Evolutionary conservation across 768 basidiomycete species (phyloP).

Genomic region (Suillus lakei): DNA sequence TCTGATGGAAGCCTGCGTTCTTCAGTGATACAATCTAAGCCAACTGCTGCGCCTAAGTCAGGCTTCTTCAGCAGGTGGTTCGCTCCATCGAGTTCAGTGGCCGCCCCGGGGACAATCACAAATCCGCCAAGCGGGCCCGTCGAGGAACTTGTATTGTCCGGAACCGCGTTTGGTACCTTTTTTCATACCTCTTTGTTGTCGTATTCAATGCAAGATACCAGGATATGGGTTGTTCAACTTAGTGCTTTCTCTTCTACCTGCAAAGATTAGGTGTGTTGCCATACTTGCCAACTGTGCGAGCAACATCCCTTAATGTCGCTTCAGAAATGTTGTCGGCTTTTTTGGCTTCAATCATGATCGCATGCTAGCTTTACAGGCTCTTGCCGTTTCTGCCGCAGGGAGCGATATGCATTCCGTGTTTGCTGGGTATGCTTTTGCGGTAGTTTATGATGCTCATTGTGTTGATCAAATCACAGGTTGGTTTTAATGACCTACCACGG

Average conservation of each 20-base stretch:
- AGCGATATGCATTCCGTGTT: slow-evolving; percentile 78
- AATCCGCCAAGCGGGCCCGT: slow-evolving; percentile 54
- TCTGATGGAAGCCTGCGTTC: slow-evolving; percentile 27
- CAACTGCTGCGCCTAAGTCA: slow-evolving; percentile 22
- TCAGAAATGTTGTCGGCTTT: slow-evolving; percentile 72
- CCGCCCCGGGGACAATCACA: slow-evolving; percentile 24
- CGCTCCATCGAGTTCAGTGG: slow-evolving; percentile 16
- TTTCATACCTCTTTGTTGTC: not conserved
- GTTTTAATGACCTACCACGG: slow-evolving; percentile 83
- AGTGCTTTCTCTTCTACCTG: slow-evolving; percentile 76
- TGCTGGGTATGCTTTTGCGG: slow-evolving; percentile 57
- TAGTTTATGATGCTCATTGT: not conserved
- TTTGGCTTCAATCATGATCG: slow-evolving; percentile 79
- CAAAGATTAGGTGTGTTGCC: slow-evolving; percentile 64
- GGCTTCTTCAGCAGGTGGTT: slow-evolving; percentile 47
- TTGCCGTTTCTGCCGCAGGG: slow-evolving; percentile 68
- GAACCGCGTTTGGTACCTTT: slow-evolving; percentile 73
- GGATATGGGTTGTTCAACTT: slow-evolving; percentile 79
- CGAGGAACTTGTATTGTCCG: slow-evolving; percentile 75
- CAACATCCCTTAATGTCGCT: not conserved
- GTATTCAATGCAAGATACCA: slow-evolving; percentile 5
- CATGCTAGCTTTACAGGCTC: slow-evolving; percentile 66
- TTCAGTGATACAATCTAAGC: slow-evolving; percentile 21
- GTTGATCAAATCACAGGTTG: slow-evolving; percentile 46
- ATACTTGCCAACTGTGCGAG: not conserved